Base-by-base conservation (phyloP, 202 grass and related monocot species). In the Eragrostis tef region DNA sequence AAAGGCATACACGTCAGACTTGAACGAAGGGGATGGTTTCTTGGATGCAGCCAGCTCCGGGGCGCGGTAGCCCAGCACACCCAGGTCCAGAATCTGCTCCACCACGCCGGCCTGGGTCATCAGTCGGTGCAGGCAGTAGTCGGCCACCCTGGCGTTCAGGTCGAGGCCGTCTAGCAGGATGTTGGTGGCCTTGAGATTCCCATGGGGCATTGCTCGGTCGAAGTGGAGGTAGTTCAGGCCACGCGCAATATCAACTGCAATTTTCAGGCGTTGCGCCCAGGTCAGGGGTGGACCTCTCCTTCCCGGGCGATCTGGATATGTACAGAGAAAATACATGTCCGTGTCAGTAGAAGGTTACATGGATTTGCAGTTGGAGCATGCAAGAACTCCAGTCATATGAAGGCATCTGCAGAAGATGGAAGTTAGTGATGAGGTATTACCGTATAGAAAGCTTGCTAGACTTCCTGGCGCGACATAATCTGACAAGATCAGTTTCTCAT, bases 221-320 rank as follows among this genome's bases (percentile, higher is more conserved):
- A 99, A 99, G 74, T 99, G 96, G 69, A 99, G 96, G 83, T 99
- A 99, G 81, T 99, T 99, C 29, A 99, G 93, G 34, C 96, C 96
- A 1, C 96, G 92, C 0, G 96, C 89, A 0, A 99, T 85, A 6
- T 99, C 96, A 0, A 93, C 96, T 0, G 90, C 90, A 0, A 95
- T 93, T 84, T 95, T 99, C n/a, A 99, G 87, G 0, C 96, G 88
- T 56, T 95, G 96, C 1, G 91, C 96, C 91, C 93, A 99, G 79
- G 93, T 96, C 46, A 99, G 79, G 22, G 91, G 93, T 20, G 90
- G 93, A 13, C 93, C 96, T 88, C 85, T 91, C 85, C 90, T 89
- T 52, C 90, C 93, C 0, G 91, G 93, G 9, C 90, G 90, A 53
- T 99, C 96, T 99, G 87, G 25, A 7, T 12, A 14, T 50, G 59